phyloP scores from a whole-genome alignment of 345 rosid species.

The Citrus sinensis region DNA sequence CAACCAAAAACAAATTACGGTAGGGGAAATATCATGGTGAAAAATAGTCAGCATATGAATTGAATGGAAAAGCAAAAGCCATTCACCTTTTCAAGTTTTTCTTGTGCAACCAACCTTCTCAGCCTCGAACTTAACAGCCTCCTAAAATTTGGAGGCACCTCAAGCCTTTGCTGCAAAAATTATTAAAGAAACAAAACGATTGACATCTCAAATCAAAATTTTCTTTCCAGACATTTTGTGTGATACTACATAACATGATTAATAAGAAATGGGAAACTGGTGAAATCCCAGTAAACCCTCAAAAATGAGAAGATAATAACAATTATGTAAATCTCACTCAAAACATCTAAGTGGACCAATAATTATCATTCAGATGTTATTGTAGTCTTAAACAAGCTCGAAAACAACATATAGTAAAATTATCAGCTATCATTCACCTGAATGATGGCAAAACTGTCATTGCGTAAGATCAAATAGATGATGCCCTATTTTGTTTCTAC shows the following conservation, averaged over 20 bases:
- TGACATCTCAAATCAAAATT: background rate
- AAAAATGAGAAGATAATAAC: background rate
- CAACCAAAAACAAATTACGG: background rate
- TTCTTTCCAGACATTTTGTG: background rate
- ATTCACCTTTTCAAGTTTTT: constrained; percentile 76
- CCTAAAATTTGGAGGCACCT: constrained; percentile 66
- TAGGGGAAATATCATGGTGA: background rate
- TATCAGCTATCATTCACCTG: background rate
- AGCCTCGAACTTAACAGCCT: constrained; percentile 67
- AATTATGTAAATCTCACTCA: constrained; percentile 1
- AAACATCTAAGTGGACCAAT: background rate
- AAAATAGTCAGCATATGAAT: background rate
- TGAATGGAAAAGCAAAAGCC: background rate
- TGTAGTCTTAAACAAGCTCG: background rate
- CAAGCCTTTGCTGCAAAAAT: constrained; percentile 65
- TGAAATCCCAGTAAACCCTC: background rate
- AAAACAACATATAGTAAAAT: background rate
- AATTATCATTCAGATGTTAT: background rate
- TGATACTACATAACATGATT: background rate
- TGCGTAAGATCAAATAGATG: background rate
- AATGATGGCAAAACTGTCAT: background rate
- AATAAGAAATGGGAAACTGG: background rate
- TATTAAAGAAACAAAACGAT: constrained; percentile 10
- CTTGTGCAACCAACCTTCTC: constrained; percentile 76
- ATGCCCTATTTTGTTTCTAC: background rate